phyloP scores from a whole-genome alignment of 1,284 basidiomycete species.

The Afroboletus lepidellus region DNA sequence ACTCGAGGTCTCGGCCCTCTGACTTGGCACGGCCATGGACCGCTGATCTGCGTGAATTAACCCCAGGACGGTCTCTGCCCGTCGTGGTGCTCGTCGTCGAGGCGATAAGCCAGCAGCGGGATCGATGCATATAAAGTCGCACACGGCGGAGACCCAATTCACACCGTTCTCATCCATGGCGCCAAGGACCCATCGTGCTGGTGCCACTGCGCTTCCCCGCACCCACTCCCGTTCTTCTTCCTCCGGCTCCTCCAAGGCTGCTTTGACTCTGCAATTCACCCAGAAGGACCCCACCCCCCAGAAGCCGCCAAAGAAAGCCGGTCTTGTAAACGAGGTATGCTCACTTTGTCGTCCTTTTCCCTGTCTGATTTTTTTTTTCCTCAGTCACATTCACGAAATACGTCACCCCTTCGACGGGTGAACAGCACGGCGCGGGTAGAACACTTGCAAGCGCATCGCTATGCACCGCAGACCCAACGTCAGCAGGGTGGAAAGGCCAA shows the following conservation, averaged over 20 bases:
- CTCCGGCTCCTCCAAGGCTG: conserved; percentile 50
- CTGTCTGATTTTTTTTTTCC: conserved; percentile 10
- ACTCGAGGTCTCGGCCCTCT: too few species aligned
- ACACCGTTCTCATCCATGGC: conserved; percentile 41
- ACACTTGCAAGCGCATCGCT: conserved; percentile 38
- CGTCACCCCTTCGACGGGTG: conserved; percentile 43
- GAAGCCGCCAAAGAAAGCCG: conserved; percentile 48
- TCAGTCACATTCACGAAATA: conserved; percentile 36
- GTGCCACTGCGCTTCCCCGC: conserved; percentile 44
- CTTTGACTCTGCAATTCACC: conserved; percentile 62
- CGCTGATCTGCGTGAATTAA: conserved; percentile 8
- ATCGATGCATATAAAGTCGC: conserved; percentile 21
- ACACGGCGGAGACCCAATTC: conserved; percentile 35
- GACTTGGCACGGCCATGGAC: conserved; percentile 7
- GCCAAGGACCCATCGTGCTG: conserved; percentile 45
- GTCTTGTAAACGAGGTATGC: conserved; percentile 45
- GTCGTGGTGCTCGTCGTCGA: conserved; percentile 5
- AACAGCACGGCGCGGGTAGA: conserved; percentile 54
- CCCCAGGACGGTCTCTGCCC: neutral
- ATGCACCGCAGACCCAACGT: conserved; percentile 36
- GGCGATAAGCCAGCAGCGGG: conserved; percentile 16
- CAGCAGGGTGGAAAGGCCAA: conserved; percentile 44
- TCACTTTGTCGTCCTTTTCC: conserved; percentile 12
- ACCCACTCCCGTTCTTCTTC: conserved; percentile 65
- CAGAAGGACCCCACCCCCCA: conserved; percentile 52